Evolutionary conservation across 768 basidiomycete species (phyloP).

Genomic region (Lactifluus piperatus): DNA sequence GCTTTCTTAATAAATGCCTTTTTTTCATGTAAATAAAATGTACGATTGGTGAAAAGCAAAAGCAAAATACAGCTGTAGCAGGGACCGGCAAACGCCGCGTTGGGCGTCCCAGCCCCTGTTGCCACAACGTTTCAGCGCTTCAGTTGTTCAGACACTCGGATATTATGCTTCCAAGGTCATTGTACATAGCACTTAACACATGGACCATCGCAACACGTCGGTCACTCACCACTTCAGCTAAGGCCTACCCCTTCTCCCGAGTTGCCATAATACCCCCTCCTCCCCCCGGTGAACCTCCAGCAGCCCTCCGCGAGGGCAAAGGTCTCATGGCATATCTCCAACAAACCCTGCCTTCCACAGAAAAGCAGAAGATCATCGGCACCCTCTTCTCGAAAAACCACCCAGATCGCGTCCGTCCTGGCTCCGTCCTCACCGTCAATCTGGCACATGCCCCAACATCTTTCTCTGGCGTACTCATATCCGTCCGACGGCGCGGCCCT

Average conservation of each 20-base stretch:
- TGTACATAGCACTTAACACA: neutral
- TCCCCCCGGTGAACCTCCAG: conserved; percentile 35
- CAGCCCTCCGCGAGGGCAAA: conserved; percentile 52
- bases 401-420: conserved; percentile 60
- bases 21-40: neutral
- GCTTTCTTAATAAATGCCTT: conserved; percentile 4
- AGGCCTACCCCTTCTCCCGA: conserved; percentile 64
- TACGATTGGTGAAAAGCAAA: neutral
- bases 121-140: too few relatives aligned
- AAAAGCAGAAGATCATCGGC: conserved; percentile 59
- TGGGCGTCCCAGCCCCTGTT: neutral
- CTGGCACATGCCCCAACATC: conserved; percentile 68
- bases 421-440: conserved; percentile 78
- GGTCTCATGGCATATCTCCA: conserved; percentile 72
- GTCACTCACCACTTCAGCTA: neutral
- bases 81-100: conserved; percentile 1
- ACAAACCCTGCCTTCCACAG: conserved; percentile 52
- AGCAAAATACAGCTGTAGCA: neutral
- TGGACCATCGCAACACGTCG: neutral
- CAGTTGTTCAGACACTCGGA: too few relatives aligned
- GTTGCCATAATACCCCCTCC: conserved; percentile 46
- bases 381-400: conserved; percentile 67
- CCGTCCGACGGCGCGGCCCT: conserved; percentile 70
- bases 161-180: conserved; percentile 11
- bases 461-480: conserved; percentile 86